Percentiles rank a stretch among this genome's conserved stretches.
phyloP scores from a whole-genome alignment of 805 yeast species.

The Yamadazyma nakazawae region DNA sequence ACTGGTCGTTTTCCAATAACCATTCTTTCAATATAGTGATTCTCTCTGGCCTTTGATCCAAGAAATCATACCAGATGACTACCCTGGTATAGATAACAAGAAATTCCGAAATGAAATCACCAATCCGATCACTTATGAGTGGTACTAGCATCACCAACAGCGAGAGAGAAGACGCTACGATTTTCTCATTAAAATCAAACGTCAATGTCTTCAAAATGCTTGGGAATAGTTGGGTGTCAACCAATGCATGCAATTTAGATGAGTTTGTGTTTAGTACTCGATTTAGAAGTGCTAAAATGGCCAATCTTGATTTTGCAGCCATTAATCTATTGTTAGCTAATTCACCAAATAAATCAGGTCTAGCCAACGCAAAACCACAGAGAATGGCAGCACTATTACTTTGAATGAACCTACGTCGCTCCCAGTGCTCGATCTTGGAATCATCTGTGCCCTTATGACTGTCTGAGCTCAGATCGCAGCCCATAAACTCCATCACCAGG shows the following conservation, averaged over 20 bases:
- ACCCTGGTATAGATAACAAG: conserved; percentile 45
- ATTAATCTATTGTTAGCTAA: conserved; percentile 35
- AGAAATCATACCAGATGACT: conserved; percentile 21
- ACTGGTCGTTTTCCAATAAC: conserved; percentile 5
- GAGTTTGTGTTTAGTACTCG: conserved; percentile 25
- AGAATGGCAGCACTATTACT: conserved; percentile 42
- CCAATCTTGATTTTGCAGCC: conserved; percentile 32
- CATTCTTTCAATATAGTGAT: conserved; percentile 5
- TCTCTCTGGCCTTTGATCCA: conserved; percentile 13
- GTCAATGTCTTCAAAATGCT: conserved; percentile 36
- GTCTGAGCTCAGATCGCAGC: conserved; percentile 9
- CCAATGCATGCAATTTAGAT: conserved; percentile 26
- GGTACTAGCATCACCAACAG: conserved; percentile 39
- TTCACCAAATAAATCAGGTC: conserved; percentile 34
- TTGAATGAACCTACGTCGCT: conserved; percentile 47
- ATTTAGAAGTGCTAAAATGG: conserved; percentile 36
- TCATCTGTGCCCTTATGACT: conserved; percentile 7
- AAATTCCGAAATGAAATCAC: conserved; percentile 35
- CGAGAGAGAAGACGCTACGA: conserved; percentile 34
- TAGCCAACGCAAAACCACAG: conserved; percentile 38
- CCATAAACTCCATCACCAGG: conserved; percentile 1
- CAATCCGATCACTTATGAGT: conserved; percentile 35
- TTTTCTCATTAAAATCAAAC: conserved; percentile 39
- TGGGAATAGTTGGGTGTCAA: conserved; percentile 33
- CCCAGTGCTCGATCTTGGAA: conserved; percentile 34